A percentile compares a stretch with the other conserved stretches of the same genome.
These are phyloP conservation scores for Teunomyces kruisii DNA, from an alignment of 805 yeast species.

Conservation along the genomic window DNA sequence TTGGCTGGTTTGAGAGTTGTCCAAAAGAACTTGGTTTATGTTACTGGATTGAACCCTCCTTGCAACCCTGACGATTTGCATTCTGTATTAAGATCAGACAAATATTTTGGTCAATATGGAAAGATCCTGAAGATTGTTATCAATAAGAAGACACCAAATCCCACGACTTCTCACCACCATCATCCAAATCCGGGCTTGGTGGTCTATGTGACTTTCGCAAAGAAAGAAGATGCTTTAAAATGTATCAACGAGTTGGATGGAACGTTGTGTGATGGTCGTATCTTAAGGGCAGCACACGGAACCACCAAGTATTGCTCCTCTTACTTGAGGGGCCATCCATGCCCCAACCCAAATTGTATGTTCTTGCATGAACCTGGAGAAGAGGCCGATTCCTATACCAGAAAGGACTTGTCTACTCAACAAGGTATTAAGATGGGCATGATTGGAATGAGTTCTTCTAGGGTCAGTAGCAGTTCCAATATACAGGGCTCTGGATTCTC, in stretches of 20 bases:
- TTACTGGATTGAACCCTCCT: slow-evolving; percentile 89
- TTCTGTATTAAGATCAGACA: slow-evolving; percentile 77
- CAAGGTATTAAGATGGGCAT: slow-evolving; percentile 60
- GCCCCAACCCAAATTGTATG: slow-evolving; percentile 99
- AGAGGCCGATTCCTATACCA: slow-evolving; percentile 94
- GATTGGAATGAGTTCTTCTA: slow-evolving; percentile 30
- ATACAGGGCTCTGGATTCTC: background rate
- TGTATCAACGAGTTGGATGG: slow-evolving; percentile 94
- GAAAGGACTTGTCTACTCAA: slow-evolving; percentile 82
- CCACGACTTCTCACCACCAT: slow-evolving; percentile 30
- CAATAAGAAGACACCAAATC: slow-evolving; percentile 66
- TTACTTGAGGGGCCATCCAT: slow-evolving; percentile 88
- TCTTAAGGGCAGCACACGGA: slow-evolving; percentile 93
- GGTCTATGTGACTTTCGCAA: slow-evolving; percentile 90
- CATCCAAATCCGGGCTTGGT: slow-evolving; percentile 78
- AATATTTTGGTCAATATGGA: slow-evolving; percentile 98
- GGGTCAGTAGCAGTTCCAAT: slow-evolving; percentile 15
- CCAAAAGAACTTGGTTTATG: slow-evolving; percentile 94
- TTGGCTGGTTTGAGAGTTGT: slow-evolving; percentile 97
- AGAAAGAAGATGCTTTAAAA: slow-evolving; percentile 91
- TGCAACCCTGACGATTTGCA: slow-evolving; percentile 83
- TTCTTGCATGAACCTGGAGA: slow-evolving; percentile 99
- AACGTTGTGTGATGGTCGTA: slow-evolving; percentile 85
- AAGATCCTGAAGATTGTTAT: slow-evolving; percentile 91
- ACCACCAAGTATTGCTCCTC: slow-evolving; percentile 98